Evolutionary conservation across 2,329 filamentous ascomycete species (phyloP), one percentile per base, ranked within the genome.

Genomic region (Alternaria novae-zelandiae): DNA sequence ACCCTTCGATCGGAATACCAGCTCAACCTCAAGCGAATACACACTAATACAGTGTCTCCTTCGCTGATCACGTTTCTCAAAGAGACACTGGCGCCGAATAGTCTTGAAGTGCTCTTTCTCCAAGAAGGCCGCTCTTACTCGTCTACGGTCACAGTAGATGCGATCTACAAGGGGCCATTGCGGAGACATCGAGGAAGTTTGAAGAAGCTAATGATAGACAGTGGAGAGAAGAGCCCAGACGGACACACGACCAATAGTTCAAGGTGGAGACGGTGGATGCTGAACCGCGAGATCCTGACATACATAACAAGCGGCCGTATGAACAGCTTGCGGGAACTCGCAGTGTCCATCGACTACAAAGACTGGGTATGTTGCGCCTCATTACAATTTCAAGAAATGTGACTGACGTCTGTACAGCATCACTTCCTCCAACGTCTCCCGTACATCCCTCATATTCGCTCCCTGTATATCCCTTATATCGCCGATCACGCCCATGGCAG

Each of bases 271-370:
- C 86, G 88, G 66, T 96, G 92, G 93, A 88, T 90, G 77, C 83
- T 92, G 57, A 89, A 85, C 54, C 85, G 88, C 5, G 89, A 93
- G 21, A 86, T 92, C 43, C 77, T 96, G 47, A 84, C 86, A 0
- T 96, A 91, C 75, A 85, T 96, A 57, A 93, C 90, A 2, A 92
- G 91, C 74, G 91, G 91, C 6, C 88, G 89, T 62, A 93, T 96
- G 91, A 84, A 83, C 20, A 88, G 84, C 67, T 81, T 96, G 46
- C 86, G 86, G 59, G 92, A 96, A 79, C 81, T 96, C 25, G 90
- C 90, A 10, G 87, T 92, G 69, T 87, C 88, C 1, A 85, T 96
- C 59, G 87, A 93, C 65, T 92, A 91, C 78, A 88, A 87, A 69
- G 90, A 94, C 72, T 96, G 92, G 92, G 91, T 93, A 84, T 83